Conservation (phyloP, 768 basidiomycete genomes). For the Hebeloma cylindrosporum region DNA sequence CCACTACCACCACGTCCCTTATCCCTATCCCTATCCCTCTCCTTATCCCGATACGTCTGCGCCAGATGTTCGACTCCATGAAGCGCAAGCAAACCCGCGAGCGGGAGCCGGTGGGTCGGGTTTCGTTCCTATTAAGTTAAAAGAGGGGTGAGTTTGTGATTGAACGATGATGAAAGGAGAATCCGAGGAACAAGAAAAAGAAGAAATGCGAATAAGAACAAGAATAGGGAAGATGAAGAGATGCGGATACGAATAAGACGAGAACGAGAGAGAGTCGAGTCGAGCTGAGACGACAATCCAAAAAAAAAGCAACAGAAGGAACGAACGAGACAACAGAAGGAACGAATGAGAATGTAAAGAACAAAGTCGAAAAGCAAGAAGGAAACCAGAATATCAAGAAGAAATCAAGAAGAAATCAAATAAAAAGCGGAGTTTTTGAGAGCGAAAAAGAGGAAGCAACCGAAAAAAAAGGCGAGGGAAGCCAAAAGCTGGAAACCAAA, state of each 20-base stretch:
- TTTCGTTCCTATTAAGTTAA: conserved; percentile 33
- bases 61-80: conserved; percentile 44
- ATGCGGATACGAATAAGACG: too few species aligned
- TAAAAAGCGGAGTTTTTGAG: too few species aligned
- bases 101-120: conserved; percentile 39
- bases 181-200: neutral
- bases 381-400: neutral
- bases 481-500: neutral
- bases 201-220: too few species aligned
- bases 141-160: neutral
- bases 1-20: conserved; percentile 7
- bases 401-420: too few species aligned
- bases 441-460: too few species aligned
- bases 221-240: too few species aligned
- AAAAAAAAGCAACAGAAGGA: neutral
- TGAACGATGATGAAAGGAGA: neutral
- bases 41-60: conserved; percentile 2
- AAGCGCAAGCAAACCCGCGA: conserved; percentile 42
- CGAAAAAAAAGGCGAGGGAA: neutral
- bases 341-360: neutral
- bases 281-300: too few species aligned
- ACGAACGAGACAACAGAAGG: neutral
- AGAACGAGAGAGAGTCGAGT: too few species aligned
- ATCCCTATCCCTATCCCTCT: conserved; percentile 1
- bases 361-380: neutral